Conservation (phyloP, 2,329 filamentous ascomycete species). For the Pseudogymnoascus sp. region DNA sequence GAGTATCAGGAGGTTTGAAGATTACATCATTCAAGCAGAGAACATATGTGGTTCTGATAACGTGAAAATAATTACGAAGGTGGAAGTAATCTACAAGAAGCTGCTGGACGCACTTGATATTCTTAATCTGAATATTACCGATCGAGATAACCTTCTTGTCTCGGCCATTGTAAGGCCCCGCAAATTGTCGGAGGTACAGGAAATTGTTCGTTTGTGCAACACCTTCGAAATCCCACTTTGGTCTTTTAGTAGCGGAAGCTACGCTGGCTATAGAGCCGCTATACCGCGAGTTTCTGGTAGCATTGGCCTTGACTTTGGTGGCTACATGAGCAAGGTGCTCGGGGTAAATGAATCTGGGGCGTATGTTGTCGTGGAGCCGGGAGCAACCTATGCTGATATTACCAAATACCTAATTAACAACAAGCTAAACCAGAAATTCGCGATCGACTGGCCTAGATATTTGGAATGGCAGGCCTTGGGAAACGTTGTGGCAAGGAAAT, state of each 20-base stretch:
- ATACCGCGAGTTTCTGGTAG: slow-evolving; percentile 43
- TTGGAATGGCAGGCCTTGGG: slow-evolving; percentile 38
- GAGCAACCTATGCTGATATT: slow-evolving; percentile 43
- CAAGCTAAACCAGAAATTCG: slow-evolving; percentile 32
- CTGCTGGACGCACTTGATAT: not conserved
- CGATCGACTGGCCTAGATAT: slow-evolving; percentile 35
- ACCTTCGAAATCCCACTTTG: slow-evolving; percentile 38
- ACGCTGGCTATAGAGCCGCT: slow-evolving; percentile 46
- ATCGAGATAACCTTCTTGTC: slow-evolving; percentile 22
- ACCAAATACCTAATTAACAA: slow-evolving; percentile 39
- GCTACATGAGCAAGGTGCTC: slow-evolving; percentile 43
- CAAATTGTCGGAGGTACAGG: slow-evolving; percentile 38
- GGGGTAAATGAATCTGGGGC: slow-evolving; percentile 41
- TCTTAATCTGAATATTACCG: not conserved
- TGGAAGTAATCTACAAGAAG: not conserved
- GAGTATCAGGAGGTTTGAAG: not conserved
- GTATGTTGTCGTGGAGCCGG: slow-evolving; percentile 45
- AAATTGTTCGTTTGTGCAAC: slow-evolving; percentile 37
- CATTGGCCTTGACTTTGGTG: slow-evolving; percentile 43
- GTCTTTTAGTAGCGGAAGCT: slow-evolving; percentile 40
- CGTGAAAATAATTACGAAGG: not conserved
- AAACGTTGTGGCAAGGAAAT: slow-evolving; percentile 36
- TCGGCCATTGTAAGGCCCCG: slow-evolving; percentile 35
- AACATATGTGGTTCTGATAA: not conserved
- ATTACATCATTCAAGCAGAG: not conserved